These are phyloP conservation scores for Lipomyces lipofer DNA, from an alignment of 805 yeast genomes.

Conservation along the genomic window DNA sequence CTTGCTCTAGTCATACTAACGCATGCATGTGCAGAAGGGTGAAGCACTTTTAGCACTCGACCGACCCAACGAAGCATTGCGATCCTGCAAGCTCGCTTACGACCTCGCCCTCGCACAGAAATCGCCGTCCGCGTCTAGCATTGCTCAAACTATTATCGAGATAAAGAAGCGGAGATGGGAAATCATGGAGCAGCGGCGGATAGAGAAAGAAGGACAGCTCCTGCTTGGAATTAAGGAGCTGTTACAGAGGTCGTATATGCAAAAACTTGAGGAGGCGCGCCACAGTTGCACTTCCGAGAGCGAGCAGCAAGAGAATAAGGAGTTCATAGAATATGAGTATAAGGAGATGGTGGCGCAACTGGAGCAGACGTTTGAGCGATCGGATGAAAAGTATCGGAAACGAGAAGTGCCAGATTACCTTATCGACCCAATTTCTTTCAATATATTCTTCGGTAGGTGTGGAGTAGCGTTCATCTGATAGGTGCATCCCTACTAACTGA, in stretches of 20 bases:
- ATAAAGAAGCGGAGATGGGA: slow-evolving; percentile 36
- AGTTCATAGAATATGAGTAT: slow-evolving; percentile 25
- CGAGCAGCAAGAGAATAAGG: slow-evolving; percentile 33
- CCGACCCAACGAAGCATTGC: slow-evolving; percentile 36
- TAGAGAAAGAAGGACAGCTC: slow-evolving; percentile 31
- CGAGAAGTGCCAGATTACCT: slow-evolving; percentile 43
- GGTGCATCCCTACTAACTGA: background rate
- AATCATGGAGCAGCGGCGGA: slow-evolving; percentile 32
- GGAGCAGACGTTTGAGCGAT: slow-evolving; percentile 31
- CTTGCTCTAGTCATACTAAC: background rate
- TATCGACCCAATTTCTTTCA: slow-evolving; percentile 47
- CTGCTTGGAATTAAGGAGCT: slow-evolving; percentile 34
- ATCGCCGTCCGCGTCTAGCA: slow-evolving; percentile 36
- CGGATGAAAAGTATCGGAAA: slow-evolving; percentile 28
- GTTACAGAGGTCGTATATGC: slow-evolving; percentile 20
- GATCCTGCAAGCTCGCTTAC: slow-evolving; percentile 36
- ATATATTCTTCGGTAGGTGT: slow-evolving; percentile 37
- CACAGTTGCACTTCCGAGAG: slow-evolving; percentile 13
- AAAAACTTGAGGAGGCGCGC: slow-evolving; percentile 19
- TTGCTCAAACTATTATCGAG: slow-evolving; percentile 33
- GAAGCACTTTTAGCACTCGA: slow-evolving; percentile 35
- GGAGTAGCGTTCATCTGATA: background rate
- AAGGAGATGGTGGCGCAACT: slow-evolving; percentile 30
- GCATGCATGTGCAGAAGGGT: slow-evolving; percentile 29
- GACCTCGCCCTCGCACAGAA: slow-evolving; percentile 33